phyloP scores from a whole-genome alignment of 2,329 filamentous ascomycete genomes.

The Colletotrichum sp. region DNA sequence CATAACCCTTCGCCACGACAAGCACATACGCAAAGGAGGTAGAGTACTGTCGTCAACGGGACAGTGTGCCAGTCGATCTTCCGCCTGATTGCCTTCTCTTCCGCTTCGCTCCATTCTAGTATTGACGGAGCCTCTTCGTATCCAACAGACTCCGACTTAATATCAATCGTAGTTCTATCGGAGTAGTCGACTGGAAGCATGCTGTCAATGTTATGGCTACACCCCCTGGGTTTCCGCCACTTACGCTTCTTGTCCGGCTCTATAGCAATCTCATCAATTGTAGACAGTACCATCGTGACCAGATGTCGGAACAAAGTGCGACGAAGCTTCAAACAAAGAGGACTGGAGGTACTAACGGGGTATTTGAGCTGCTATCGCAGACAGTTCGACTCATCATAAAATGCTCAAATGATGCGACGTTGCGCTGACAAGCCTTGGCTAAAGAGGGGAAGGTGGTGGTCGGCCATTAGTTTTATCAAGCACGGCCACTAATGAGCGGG shows the following conservation, averaged over 20 bases:
- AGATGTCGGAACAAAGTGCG: too few species aligned
- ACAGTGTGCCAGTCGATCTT: constrained; percentile 59
- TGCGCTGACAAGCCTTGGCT: not conserved
- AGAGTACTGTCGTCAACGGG: constrained; percentile 57
- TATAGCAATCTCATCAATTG: not conserved
- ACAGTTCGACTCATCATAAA: not conserved
- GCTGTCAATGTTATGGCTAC: not conserved
- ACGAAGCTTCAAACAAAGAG: not conserved
- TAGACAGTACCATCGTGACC: not conserved
- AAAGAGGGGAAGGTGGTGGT: not conserved
- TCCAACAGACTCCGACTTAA: not conserved
- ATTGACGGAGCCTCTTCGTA: not conserved
- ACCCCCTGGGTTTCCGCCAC: not conserved
- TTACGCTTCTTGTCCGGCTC: not conserved
- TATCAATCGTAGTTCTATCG: not conserved
- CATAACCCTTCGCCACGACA: not conserved
- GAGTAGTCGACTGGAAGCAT: not conserved
- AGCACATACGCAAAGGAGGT: constrained; percentile 55
- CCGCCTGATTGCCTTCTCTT: constrained; percentile 52
- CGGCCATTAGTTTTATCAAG: not conserved
- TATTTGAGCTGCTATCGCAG: not conserved
- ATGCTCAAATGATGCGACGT: not conserved
- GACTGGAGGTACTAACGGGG: not conserved
- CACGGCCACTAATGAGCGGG: not conserved
- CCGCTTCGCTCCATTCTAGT: constrained; percentile 50